Evolutionary conservation across 23 red algal species (phyloP).

Genomic region (Gracilaria gracilis): DNA sequence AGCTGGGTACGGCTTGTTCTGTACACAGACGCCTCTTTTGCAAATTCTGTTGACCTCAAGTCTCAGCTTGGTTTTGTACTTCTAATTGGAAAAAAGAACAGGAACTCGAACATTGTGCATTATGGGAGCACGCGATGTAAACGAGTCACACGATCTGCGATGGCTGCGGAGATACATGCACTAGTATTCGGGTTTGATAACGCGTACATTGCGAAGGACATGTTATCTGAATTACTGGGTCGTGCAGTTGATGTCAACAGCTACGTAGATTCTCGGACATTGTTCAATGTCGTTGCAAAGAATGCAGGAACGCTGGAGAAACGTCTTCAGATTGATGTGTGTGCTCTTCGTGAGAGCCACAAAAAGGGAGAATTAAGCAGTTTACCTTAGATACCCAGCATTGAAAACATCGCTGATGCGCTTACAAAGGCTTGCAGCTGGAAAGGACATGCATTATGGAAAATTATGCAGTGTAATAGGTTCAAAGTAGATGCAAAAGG

Average conservation of each 20-base stretch:
- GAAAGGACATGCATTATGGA: neutral
- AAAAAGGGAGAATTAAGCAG: neutral
- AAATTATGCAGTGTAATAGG: slow-evolving; percentile 23
- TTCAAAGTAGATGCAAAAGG: slow-evolving; percentile 22
- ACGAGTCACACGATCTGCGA: slow-evolving; percentile 34
- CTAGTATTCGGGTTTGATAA: slow-evolving; percentile 49
- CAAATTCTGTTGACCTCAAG: no score
- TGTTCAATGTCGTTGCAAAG: slow-evolving; percentile 53
- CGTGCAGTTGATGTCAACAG: neutral
- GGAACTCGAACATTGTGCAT: slow-evolving; percentile 1
- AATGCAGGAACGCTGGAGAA: neutral
- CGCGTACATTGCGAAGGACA: neutral
- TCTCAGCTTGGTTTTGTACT: no score
- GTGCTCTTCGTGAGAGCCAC: slow-evolving; percentile 24
- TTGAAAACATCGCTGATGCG: slow-evolving; percentile 41
- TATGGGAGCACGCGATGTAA: slow-evolving; percentile 3
- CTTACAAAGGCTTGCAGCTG: neutral
- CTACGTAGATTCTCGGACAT: slow-evolving; percentile 24
- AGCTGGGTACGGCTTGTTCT: neutral
- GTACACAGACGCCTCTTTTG: slow-evolving; percentile 2
- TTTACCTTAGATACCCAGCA: neutral
- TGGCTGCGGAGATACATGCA: slow-evolving; percentile 49
- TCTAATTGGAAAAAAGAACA: neutral
- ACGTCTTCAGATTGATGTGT: slow-evolving; percentile 37
- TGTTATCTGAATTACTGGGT: slow-evolving; percentile 20